phyloP scores from a whole-genome alignment of 2,329 filamentous ascomycete genomes.

The Exutisphaerella laricina region DNA sequence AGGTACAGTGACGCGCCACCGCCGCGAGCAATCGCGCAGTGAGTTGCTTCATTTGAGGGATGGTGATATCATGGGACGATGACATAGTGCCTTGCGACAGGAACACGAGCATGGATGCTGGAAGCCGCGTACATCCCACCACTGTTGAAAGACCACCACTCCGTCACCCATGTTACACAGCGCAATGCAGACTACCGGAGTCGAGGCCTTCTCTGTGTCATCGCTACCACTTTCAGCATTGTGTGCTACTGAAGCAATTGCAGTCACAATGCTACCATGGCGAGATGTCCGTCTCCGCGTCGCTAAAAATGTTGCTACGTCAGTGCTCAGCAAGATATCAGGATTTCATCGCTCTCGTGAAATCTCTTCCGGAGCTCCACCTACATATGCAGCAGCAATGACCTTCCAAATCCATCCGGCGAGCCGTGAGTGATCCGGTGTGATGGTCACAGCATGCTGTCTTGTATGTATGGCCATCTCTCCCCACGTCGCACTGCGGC shows the following conservation, averaged over 20 bases:
- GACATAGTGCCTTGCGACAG: slow-evolving; percentile 2
- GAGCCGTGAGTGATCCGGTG: too few species aligned
- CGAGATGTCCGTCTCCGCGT: not conserved
- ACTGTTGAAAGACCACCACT: not conserved
- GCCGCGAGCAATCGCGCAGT: not conserved
- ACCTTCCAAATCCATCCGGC: too few species aligned
- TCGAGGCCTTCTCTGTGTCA: not conserved
- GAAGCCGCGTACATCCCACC: not conserved
- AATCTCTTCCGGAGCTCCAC: too few species aligned
- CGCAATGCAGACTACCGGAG: not conserved
- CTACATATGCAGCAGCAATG: too few species aligned
- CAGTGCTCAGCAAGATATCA: not conserved
- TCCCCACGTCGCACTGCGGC: too few species aligned
- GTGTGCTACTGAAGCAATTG: not conserved
- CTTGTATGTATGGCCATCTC: too few species aligned
- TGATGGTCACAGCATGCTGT: too few species aligned
- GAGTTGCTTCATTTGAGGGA: not conserved
- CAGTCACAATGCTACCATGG: not conserved
- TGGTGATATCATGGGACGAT: slow-evolving; percentile 2
- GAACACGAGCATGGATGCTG: not conserved
- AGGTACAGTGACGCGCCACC: slow-evolving; percentile 1
- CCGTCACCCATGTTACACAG: slow-evolving; percentile 1
- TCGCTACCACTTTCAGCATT: not conserved
- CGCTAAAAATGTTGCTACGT: slow-evolving; percentile 1
- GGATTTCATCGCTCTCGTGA: too few species aligned